Conservation (phyloP, 441 rosid species). For the Erodium texanum region DNA sequence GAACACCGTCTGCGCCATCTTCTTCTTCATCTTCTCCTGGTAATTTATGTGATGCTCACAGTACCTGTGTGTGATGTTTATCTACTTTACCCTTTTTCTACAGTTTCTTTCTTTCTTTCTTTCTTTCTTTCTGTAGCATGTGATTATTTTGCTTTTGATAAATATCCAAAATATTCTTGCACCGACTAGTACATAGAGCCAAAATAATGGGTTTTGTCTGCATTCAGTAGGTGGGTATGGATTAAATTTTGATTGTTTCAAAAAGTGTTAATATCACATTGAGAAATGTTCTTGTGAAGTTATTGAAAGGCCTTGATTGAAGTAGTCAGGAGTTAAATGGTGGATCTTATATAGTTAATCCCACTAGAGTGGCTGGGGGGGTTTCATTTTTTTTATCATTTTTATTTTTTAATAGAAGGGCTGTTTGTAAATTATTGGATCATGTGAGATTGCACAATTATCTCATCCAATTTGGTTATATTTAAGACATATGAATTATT, state of each 20-base stretch:
- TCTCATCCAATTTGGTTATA: no score
- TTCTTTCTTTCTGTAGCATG: no score
- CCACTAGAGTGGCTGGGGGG: neutral
- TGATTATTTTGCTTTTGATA: no score
- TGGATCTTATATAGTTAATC: neutral
- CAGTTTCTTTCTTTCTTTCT: neutral
- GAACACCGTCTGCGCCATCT: conserved; percentile 46
- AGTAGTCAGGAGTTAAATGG: neutral
- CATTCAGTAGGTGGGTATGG: neutral
- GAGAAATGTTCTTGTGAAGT: no score
- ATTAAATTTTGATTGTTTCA: no score
- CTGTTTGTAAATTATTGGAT: neutral
- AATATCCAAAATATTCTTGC: neutral
- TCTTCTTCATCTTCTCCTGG: conserved; percentile 91
- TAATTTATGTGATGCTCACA: conserved; percentile 6
- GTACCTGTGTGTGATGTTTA: neutral
- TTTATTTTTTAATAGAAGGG: no score
- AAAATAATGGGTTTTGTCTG: neutral
- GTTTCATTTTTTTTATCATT: no score
- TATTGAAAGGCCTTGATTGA: neutral
- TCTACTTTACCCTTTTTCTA: conserved; percentile 3
- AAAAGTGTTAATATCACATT: no score
- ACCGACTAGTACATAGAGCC: neutral
- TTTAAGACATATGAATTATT: no score
- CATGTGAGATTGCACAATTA: neutral